Evolutionary conservation across 192 early-diverging fungal genomes (phyloP).

Genomic region (Entomortierella lignicola): DNA sequence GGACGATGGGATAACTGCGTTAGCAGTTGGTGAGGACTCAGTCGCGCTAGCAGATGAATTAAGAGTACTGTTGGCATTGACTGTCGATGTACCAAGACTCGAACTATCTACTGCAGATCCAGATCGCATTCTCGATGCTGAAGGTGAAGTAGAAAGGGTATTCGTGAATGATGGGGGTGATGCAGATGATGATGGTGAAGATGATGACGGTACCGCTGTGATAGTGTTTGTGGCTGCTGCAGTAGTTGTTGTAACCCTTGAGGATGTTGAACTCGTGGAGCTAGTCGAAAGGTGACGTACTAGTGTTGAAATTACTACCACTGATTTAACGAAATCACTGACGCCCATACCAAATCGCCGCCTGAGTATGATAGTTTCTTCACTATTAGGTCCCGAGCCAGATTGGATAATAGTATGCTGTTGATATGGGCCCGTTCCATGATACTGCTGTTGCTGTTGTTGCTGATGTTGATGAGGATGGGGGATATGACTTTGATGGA

Average conservation of each 20-base stretch:
- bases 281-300: slow-evolving; percentile 32
- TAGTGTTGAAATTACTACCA: slow-evolving; percentile 44
- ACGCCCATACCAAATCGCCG: slow-evolving; percentile 45
- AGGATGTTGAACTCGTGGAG: neutral
- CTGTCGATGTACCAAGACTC: neutral
- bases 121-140: slow-evolving; percentile 7
- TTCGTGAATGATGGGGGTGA: neutral
- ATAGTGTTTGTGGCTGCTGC: slow-evolving; percentile 6
- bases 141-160: slow-evolving; percentile 17
- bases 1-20: neutral
- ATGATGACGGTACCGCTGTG: neutral
- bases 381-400: neutral
- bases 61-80: neutral
- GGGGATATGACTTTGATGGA: slow-evolving; percentile 8
- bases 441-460: too few relatives aligned
- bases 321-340: slow-evolving; percentile 47
- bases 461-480: slow-evolving; percentile 34
- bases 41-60: neutral
- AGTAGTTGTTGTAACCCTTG: neutral
- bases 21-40: neutral
- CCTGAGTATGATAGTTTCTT: slow-evolving; percentile 26
- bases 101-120: slow-evolving; percentile 3
- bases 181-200: neutral
- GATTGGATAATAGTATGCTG: neutral
- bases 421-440: slow-evolving; percentile 7